Base-by-base conservation (phyloP, 306 rosid genomes). In the Dicorynia guianensis region DNA sequence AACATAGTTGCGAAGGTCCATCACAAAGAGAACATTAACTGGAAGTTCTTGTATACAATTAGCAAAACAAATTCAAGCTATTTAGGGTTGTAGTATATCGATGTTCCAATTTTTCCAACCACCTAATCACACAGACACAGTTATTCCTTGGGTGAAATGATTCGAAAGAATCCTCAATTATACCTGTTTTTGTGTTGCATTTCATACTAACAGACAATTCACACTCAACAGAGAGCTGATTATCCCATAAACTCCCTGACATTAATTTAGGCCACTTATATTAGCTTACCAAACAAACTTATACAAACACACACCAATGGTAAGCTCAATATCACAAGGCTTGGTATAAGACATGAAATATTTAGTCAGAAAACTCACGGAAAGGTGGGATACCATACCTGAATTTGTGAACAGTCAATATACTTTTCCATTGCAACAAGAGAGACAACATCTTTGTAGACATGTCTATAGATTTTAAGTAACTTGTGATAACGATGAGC, bases 321-420 rank as follows among this genome's bases (percentile, higher is more conserved):
- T 59, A 49, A 1, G 20, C 19, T 5, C 5, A 71, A 38, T 65
- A 11, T 17, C 68, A 63, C 63, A 47, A 52, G 8, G 58, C 44
- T 52, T 25, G 13, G 39, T 40, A 57, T 4, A 4, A 20, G 7
- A 11, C 8, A 40, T 48, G 68, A 67, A 43, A 63, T 63, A 39
- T 49, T 70, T 30, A 13, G 52, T 62, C 42, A n/a, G 4, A 48
- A 69, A 11, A 11, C 50, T 63, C 54, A 33, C 66, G 25, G 65
- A 6, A 72, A 43, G 35, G 11, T 56, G 44, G 58, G 17, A 74
- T 34, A 13, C 44, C 58, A 11, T 82, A 88, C 89, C 87, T 88
- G 93, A 72, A 88, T 83, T 34, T 76, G 56, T 13, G 90, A 79
- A 75, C 78, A 79, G 53, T 88, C 88, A 15, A 88, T 58, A 20